Base-by-base conservation (phyloP, 1,284 basidiomycete species). In the Heterobasidion occidentale region DNA sequence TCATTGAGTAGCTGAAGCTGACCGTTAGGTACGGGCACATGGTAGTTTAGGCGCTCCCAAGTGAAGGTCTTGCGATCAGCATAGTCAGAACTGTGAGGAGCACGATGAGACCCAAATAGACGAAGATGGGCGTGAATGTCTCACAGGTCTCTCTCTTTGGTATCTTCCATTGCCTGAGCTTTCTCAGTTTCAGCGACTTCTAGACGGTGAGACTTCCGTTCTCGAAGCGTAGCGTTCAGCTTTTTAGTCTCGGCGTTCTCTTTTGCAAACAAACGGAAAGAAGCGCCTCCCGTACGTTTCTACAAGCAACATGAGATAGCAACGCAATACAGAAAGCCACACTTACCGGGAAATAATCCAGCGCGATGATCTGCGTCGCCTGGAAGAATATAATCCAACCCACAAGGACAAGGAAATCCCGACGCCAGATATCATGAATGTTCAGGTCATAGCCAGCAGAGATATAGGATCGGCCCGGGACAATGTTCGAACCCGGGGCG, bases 1-100 rank as follows among this genome's bases (percentile, higher is more conserved):
- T 93, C 84, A 66, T 94, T 84, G 52, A 96, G 77, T 44, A 96
- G 77, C 53, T 86, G 78, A 17, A 78, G 79, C 4, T 76, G 75
- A 48, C 92, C 86, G 27, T 81, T 84, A 46, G 87, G 80, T 35
- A 89, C 81, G 7, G 84, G 86, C 33, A 94, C 86, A 62, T 82
- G 76, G 63, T 92, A 92, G 64, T 85, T 86, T 58, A 90, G 68
- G 12, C 71, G 70, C 64, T 88, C 82, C 86, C 86, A 90, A 0
- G 86, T 86, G 64, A 90, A 85, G 0, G 81, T 75, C 61, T 75
- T 80, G 53, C 76, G 72, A 58, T 80, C 70, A 44, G 60, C 57
- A 44, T 53, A 54, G 8, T n/a, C 49, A 47, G 34, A 52, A 35
- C 54, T 60, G 47, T 4, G 50, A 38, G 12, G 12, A 51, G 9